Evolutionary conservation across 2,329 filamentous ascomycete species (phyloP).

Genomic region (Phaeosphaeriaceae sp.): DNA sequence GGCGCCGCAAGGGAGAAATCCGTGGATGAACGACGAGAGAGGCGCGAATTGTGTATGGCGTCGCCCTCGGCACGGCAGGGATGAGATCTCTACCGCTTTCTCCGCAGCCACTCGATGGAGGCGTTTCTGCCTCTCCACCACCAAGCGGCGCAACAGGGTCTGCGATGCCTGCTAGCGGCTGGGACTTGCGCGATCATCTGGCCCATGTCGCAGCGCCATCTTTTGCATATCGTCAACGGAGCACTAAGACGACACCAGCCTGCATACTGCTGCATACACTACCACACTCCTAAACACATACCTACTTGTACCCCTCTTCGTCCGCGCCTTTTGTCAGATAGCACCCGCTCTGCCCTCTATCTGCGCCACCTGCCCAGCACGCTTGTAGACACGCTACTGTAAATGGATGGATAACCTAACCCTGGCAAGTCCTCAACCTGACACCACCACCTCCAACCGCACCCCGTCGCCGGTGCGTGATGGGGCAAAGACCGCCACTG

Average conservation of each 20-base stretch:
- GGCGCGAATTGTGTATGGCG: not conserved
- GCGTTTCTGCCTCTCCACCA: slow-evolving; percentile 6
- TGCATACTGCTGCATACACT: slow-evolving; percentile 2
- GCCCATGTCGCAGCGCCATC: slow-evolving; percentile 6
- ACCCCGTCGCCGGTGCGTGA: slow-evolving; percentile 31
- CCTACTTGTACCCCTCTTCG: slow-evolving; percentile 6
- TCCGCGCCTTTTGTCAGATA: slow-evolving; percentile 5
- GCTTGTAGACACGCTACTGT: slow-evolving; percentile 36
- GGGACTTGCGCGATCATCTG: slow-evolving; percentile 7
- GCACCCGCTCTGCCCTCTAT: slow-evolving; percentile 14
- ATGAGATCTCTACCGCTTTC: slow-evolving; percentile 4
- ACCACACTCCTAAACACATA: not conserved
- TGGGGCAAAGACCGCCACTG: slow-evolving; percentile 25
- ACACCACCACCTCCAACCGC: slow-evolving; percentile 29
- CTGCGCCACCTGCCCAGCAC: slow-evolving; percentile 29
- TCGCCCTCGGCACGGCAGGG: slow-evolving; percentile 5
- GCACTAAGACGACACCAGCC: not conserved
- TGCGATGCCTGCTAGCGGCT: not conserved
- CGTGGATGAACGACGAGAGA: not conserved
- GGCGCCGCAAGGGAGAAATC: slow-evolving; percentile 11
- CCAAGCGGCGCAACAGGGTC: no score
- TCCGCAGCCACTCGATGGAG: slow-evolving; percentile 3
- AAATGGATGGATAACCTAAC: slow-evolving; percentile 55
- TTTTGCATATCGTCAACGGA: not conserved
- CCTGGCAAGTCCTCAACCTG: slow-evolving; percentile 41